Evolutionary conservation across 176 grass and related monocot species (phyloP).

Genomic region (Pontederia paniculata): DNA sequence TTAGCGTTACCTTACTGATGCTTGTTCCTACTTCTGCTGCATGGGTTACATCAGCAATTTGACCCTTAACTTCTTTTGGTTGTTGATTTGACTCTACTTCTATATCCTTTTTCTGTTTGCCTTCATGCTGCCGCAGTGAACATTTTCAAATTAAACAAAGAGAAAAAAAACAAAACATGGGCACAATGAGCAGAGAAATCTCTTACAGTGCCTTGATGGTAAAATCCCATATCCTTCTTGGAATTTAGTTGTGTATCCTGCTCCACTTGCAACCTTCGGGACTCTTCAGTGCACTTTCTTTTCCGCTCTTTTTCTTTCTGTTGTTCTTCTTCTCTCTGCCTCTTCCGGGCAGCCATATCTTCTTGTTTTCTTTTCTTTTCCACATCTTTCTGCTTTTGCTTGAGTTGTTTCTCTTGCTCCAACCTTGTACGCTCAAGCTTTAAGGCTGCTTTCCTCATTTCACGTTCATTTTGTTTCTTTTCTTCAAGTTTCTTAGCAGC

Average conservation of each 20-base stretch:
- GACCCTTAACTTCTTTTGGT: not conserved
- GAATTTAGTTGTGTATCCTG: not conserved
- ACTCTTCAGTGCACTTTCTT: slow-evolving; percentile 20
- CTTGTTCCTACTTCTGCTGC: slow-evolving; percentile 44
- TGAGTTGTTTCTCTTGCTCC: slow-evolving; percentile 63
- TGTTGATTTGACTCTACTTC: not conserved
- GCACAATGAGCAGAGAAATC: not conserved
- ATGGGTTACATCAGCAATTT: slow-evolving; percentile 32
- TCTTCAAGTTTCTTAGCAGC: slow-evolving; percentile 66
- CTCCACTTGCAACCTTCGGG: slow-evolving; percentile 4
- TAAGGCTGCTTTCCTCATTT: slow-evolving; percentile 64
- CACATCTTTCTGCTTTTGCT: slow-evolving; percentile 60
- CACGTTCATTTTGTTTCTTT: slow-evolving; percentile 64
- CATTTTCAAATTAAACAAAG: not conserved
- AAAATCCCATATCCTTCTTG: not conserved
- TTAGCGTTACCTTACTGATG: slow-evolving; percentile 50
- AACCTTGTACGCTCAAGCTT: slow-evolving; percentile 64
- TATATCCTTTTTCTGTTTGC: slow-evolving; percentile 1
- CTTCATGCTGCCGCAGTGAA: not conserved
- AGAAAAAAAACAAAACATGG: not conserved
- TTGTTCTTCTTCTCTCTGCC: slow-evolving; percentile 48
- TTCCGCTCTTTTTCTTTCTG: slow-evolving; percentile 22
- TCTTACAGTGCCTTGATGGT: not conserved
- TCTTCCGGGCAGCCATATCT: slow-evolving; percentile 52
- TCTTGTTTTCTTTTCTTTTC: slow-evolving; percentile 52